A percentile compares a stretch with the other conserved stretches of the same genome.
These are phyloP conservation scores for Curvularia sp. DNA, from an alignment of 2,329 filamentous ascomycete species.

Conservation along the genomic window DNA sequence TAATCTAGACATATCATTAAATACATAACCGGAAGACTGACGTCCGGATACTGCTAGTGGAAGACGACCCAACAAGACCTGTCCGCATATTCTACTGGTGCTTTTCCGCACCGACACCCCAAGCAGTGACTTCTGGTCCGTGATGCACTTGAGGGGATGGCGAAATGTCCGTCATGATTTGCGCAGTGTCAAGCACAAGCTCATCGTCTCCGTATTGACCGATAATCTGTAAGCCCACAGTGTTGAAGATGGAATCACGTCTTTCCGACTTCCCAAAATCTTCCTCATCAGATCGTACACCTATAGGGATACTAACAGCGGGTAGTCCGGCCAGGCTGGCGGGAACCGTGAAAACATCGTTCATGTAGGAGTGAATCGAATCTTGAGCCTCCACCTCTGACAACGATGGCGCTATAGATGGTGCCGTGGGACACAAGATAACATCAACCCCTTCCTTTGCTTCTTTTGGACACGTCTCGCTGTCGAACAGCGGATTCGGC, in stretches of 20 bases:
- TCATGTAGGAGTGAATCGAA: constrained; percentile 81
- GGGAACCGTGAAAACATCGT: constrained; percentile 95
- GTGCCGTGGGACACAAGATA: constrained; percentile 85
- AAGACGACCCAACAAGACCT: no score
- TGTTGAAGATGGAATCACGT: constrained; percentile 34
- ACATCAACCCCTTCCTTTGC: constrained; percentile 77
- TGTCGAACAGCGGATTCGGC: constrained; percentile 69
- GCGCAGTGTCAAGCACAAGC: constrained; percentile 66
- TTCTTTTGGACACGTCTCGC: constrained; percentile 28
- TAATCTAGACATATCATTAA: not conserved
- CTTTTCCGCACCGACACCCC: constrained; percentile 14
- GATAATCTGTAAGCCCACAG: constrained; percentile 74
- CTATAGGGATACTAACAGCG: constrained; percentile 80
- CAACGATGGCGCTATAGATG: constrained; percentile 73
- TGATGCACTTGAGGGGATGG: constrained; percentile 9
- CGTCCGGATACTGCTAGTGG: not conserved
- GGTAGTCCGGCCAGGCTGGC: constrained; percentile 91
- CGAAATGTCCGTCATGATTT: constrained; percentile 32
- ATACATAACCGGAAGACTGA: not conserved
- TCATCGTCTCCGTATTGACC: constrained; percentile 83
- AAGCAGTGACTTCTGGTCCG: constrained; percentile 22
- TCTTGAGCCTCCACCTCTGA: constrained; percentile 63
- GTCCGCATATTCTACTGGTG: not conserved
- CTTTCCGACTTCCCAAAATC: constrained; percentile 37
- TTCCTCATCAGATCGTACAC: constrained; percentile 41